phyloP scores from a whole-genome alignment of 306 rosid species.

The Quercus wislizeni region DNA sequence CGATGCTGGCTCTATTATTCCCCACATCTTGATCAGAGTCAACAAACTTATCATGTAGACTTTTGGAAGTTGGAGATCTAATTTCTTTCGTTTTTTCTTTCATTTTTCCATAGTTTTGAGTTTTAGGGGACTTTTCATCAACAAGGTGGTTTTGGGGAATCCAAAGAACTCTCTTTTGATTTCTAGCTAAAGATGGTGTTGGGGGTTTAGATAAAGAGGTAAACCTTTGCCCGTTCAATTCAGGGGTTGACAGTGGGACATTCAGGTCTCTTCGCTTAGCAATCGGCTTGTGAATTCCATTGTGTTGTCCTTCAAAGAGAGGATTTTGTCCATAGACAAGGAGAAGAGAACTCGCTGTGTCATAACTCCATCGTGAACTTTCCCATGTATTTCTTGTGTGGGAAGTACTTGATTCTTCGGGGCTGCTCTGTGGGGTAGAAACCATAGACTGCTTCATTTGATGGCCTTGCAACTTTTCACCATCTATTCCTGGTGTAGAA shows the following conservation, averaged over 20 bases:
- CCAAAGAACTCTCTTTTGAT: slow-evolving; percentile 46
- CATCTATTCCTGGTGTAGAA: slow-evolving; percentile 58
- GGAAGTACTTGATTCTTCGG: slow-evolving; percentile 67
- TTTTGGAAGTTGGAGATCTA: slow-evolving; percentile 52
- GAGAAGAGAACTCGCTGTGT: slow-evolving; percentile 57
- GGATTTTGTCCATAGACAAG: slow-evolving; percentile 81
- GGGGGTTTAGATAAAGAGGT: slow-evolving; percentile 35
- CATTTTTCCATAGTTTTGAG: slow-evolving; percentile 27
- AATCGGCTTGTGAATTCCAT: slow-evolving; percentile 30
- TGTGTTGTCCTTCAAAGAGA: slow-evolving; percentile 51
- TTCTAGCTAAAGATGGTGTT: slow-evolving; percentile 36
- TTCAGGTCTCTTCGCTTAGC: slow-evolving; percentile 36
- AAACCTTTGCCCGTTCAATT: slow-evolving; percentile 44
- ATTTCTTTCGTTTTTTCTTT: slow-evolving; percentile 30
- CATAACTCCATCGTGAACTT: slow-evolving; percentile 57
- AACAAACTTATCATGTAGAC: slow-evolving; percentile 38
- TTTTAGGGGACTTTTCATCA: slow-evolving; percentile 40
- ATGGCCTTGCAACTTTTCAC: slow-evolving; percentile 44
- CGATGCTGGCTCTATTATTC: slow-evolving; percentile 23
- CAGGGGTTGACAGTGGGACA: slow-evolving; percentile 37
- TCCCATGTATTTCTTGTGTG: slow-evolving; percentile 52
- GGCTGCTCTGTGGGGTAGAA: slow-evolving; percentile 84
- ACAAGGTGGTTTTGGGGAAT: slow-evolving; percentile 50
- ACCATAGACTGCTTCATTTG: slow-evolving; percentile 48
- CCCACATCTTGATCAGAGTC: slow-evolving; percentile 38